These are phyloP conservation scores for Kwoniella mangroviensis DNA, from an alignment of 768 basidiomycete species.

Conservation along the genomic window DNA sequence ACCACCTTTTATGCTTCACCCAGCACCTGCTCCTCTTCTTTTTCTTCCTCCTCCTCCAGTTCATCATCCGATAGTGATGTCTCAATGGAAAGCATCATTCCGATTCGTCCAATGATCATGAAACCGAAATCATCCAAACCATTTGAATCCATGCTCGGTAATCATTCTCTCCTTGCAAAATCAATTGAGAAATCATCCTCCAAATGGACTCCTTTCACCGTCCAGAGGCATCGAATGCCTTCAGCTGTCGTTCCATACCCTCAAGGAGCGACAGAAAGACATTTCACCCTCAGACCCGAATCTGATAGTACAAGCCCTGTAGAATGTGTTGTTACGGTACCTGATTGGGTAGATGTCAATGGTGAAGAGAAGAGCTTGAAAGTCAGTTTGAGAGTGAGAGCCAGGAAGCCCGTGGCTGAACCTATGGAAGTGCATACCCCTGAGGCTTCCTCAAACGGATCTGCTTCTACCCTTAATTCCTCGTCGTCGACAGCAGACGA, in stretches of 20 bases:
- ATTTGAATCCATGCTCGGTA: constrained; percentile 20
- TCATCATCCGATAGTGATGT: constrained; percentile 1
- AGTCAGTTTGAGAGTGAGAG: constrained; percentile 44
- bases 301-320: constrained; percentile 42
- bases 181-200: constrained; percentile 8
- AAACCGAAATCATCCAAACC: constrained; percentile 9
- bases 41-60: not conserved
- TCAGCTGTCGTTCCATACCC: constrained; percentile 12
- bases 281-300: constrained; percentile 40
- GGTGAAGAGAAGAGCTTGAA: constrained; percentile 39
- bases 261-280: constrained; percentile 20
- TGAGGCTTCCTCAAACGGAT: not conserved
- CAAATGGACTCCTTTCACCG: constrained; percentile 26
- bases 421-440: not conserved
- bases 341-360: constrained; percentile 54
- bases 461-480: not conserved
- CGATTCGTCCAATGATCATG: not conserved
- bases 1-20: not conserved
- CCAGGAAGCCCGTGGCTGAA: constrained; percentile 12
- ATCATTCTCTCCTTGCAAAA: constrained; percentile 7
- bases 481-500: not conserved
- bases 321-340: constrained; percentile 52
- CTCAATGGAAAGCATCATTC: constrained; percentile 6
- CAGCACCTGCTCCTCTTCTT: not conserved
- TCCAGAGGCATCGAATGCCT: constrained; percentile 26